Conservation (phyloP, 768 basidiomycete species). For the Boletus fagicola region DNA sequence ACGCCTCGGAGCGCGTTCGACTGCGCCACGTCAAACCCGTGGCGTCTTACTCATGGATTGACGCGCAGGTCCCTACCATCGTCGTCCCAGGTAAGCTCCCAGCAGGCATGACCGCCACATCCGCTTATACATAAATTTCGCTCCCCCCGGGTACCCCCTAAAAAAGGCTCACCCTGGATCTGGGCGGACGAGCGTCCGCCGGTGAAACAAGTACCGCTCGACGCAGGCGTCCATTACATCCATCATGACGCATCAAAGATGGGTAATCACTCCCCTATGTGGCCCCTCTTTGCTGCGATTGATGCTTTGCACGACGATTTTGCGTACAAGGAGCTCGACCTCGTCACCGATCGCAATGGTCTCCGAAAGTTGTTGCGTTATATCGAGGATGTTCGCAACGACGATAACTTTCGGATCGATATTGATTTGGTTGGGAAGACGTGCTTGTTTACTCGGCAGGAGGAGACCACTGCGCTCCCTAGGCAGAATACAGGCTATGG, state of each 20-base stretch:
- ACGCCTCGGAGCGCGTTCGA: slow-evolving; percentile 24
- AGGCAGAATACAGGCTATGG: slow-evolving; percentile 47
- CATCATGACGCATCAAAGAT: slow-evolving; percentile 59
- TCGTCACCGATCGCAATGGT: slow-evolving; percentile 63
- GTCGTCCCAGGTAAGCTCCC: slow-evolving; percentile 46
- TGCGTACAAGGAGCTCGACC: slow-evolving; percentile 37
- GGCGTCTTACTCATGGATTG: slow-evolving; percentile 57
- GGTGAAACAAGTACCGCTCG: slow-evolving; percentile 55
- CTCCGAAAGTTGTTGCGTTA: slow-evolving; percentile 63
- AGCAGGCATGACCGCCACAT: not conserved
- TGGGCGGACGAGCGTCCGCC: slow-evolving; percentile 50
- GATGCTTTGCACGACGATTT: slow-evolving; percentile 38
- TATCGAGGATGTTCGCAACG: slow-evolving; percentile 26
- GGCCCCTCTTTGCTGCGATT: slow-evolving; percentile 61
- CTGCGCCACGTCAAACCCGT: slow-evolving; percentile 42
- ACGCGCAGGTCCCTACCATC: slow-evolving; percentile 44
- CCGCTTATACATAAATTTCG: not conserved
- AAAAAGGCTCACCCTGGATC: slow-evolving; percentile 57
- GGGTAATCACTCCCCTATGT: slow-evolving; percentile 36
- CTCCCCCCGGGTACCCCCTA: too few species aligned
- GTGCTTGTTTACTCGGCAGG: slow-evolving; percentile 56
- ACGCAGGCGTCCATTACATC: slow-evolving; percentile 46
- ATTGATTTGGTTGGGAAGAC: slow-evolving; percentile 61
- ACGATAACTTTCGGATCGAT: slow-evolving; percentile 64
- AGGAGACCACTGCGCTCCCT: slow-evolving; percentile 34